These are phyloP conservation scores for Xanthoconium separans DNA, from an alignment of 1,284 basidiomycete species.

Conservation along the genomic window DNA sequence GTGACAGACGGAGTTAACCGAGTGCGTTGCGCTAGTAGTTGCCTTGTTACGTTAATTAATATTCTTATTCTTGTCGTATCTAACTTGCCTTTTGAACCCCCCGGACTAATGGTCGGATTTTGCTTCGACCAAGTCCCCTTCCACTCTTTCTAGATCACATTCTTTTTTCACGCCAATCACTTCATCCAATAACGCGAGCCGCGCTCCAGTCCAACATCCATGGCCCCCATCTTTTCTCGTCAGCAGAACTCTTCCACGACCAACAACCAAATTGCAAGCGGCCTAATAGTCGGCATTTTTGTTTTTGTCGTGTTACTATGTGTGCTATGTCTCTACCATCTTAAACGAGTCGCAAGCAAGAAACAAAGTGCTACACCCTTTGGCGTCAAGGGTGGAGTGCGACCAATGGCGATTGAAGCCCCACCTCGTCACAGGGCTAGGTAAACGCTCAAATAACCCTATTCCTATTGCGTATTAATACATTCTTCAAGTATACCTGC, in stretches of 20 bases:
- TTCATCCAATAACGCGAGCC: not conserved
- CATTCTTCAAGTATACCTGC: slow-evolving; percentile 6
- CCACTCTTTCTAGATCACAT: slow-evolving; percentile 11
- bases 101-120: slow-evolving; percentile 5
- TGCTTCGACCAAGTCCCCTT: not conserved
- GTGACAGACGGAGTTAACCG: slow-evolving; percentile 15
- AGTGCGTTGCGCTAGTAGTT: not conserved
- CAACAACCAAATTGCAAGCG: slow-evolving; percentile 45
- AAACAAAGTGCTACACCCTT: slow-evolving; percentile 45
- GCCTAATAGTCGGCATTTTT: slow-evolving; percentile 21
- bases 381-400: slow-evolving; percentile 45
- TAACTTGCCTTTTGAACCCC: not conserved
- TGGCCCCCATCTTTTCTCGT: slow-evolving; percentile 21
- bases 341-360: slow-evolving; percentile 38
- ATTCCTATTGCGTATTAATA: slow-evolving; percentile 3
- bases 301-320: slow-evolving; percentile 26
- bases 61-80: slow-evolving; percentile 2
- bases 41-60: slow-evolving; percentile 3
- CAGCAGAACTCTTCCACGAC: not conserved
- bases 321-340: slow-evolving; percentile 35
- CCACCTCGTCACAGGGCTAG: not conserved
- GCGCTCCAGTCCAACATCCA: not conserved
- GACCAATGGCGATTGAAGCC: slow-evolving; percentile 19
- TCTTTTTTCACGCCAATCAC: slow-evolving; percentile 7
- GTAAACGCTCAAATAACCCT: slow-evolving; percentile 9